Base-by-base conservation (phyloP, 2,329 filamentous ascomycete genomes). In the Blastomyces percursus region DNA sequence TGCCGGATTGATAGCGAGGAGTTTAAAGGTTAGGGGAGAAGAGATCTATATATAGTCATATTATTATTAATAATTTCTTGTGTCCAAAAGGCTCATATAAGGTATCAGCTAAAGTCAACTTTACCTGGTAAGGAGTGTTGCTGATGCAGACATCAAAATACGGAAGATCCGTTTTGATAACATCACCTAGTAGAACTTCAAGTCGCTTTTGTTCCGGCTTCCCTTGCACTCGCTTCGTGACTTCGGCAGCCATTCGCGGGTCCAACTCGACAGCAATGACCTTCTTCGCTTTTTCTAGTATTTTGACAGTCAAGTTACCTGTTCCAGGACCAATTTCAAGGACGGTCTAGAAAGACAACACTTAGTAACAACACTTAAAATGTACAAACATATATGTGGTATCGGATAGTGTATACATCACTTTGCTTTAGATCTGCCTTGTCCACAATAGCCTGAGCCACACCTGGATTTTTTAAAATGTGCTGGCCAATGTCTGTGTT, bases 221-320 rank as follows among this genome's bases (percentile, higher is more conserved):
- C 24, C 91, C 92, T 76, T 96, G 92, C 9, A 97, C 92, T 70
- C 93, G 88, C 77, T 95, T 92, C 55, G 90, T 94, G 66, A 96
- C 84, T 78, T 97, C 94, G 64, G 93, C 93, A 14, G 91, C 91
- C 94, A 97, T 97, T 71, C 94, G 84, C 24, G 94, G 92, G 77
- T 99, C 94, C 74, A 96, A 83, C 79, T 99, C 94, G 59, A 96
- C 90, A 3, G 90, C 89, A 59, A 92, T 89, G 61, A 86, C 84
- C 64, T 89, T 90, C 75, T 91, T 92, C 27, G 90, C 91, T 66
- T 90, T 88, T 70, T 94, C 90, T 32, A 97, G 79, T 64, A 97
- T 96, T 64, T 90, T 84, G 32, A 94, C 88, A 0, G 93, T 97
- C 69, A 97, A 75, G 74, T 94, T 95, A 44, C 66, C 91, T 0